Evolutionary conservation across 495 filamentous ascomycete genomes (phyloP).

Genomic region (Lophiotrema nucula): DNA sequence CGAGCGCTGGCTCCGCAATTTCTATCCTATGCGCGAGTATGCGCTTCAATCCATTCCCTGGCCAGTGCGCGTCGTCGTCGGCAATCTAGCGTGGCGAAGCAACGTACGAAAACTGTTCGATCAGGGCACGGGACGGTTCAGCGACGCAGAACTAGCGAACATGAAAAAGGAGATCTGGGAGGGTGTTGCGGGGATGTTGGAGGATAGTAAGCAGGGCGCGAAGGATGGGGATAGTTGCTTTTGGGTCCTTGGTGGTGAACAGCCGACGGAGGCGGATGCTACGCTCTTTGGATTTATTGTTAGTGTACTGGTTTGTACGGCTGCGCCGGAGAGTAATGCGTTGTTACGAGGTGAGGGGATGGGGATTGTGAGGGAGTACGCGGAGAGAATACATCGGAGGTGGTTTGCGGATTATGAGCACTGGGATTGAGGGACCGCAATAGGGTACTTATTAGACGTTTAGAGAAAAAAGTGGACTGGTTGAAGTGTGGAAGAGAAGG

Average conservation of each 20-base stretch:
- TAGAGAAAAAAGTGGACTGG: too few relatives aligned
- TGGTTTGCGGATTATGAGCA: conserved; percentile 62
- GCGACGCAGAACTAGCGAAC: conserved; percentile 47
- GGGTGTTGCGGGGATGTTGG: conserved; percentile 45
- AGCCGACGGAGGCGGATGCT: conserved; percentile 58
- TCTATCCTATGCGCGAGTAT: conserved; percentile 58
- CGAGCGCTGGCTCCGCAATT: conserved; percentile 61
- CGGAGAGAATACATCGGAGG: conserved; percentile 52
- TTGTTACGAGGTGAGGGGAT: conserved; percentile 42
- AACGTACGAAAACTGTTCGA: conserved; percentile 47
- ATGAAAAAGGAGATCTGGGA: conserved; percentile 56
- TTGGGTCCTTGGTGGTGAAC: conserved; percentile 56
- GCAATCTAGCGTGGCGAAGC: conserved; percentile 50
- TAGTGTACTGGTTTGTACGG: conserved; percentile 46
- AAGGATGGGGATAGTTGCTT: conserved; percentile 39
- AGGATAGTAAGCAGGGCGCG: conserved; percentile 8
- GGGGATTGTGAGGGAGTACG: conserved; percentile 54
- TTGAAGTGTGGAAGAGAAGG: too few relatives aligned
- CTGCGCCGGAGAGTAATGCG: conserved; percentile 3
- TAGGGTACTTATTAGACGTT: too few relatives aligned
- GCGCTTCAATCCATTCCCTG: conserved; percentile 51
- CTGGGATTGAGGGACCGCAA: too few relatives aligned
- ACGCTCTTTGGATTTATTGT: conserved; percentile 58
- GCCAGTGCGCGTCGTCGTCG: conserved; percentile 54
- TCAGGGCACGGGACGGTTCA: conserved; percentile 56